A percentile compares a stretch with the other conserved stretches of the same genome.
Evolutionary conservation across 176 grass and related monocot genomes (phyloP).

Genomic region (Oryza meyeriana): DNA sequence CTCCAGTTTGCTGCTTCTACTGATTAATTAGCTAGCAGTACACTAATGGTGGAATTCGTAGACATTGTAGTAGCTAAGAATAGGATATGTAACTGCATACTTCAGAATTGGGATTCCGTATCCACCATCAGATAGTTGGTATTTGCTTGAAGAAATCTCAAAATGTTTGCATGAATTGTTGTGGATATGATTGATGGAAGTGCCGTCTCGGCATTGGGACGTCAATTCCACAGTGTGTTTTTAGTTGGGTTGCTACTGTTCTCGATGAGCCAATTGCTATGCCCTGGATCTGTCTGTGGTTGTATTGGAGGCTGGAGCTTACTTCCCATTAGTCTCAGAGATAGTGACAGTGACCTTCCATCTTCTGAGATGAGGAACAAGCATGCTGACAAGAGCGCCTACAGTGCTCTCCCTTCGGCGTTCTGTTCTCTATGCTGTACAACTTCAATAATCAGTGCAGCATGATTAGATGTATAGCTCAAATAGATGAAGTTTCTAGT

Average conservation of each 20-base stretch:
- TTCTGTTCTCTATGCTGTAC: neutral
- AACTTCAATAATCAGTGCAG: neutral
- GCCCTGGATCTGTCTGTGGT: neutral
- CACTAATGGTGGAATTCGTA: neutral
- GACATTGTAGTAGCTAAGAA: neutral
- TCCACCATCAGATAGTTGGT: neutral
- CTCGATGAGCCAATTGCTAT: neutral
- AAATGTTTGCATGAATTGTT: neutral
- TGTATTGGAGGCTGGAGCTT: neutral
- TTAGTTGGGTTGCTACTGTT: neutral
- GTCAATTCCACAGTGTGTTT: neutral
- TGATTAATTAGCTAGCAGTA: neutral
- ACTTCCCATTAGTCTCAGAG: neutral
- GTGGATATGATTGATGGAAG: neutral
- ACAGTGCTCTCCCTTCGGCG: neutral
- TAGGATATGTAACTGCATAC: neutral
- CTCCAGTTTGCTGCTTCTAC: neutral
- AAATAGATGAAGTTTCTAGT: neutral
- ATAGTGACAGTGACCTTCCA: neutral
- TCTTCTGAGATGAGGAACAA: neutral
- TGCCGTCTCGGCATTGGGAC: too few relatives aligned
- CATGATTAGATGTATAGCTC: neutral
- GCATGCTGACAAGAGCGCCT: neutral
- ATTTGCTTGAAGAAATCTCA: neutral
- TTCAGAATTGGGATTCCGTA: neutral